These are phyloP conservation scores for Talaromyces stipitatus DNA, from an alignment of 495 filamentous ascomycete genomes.

Conservation along the genomic window DNA sequence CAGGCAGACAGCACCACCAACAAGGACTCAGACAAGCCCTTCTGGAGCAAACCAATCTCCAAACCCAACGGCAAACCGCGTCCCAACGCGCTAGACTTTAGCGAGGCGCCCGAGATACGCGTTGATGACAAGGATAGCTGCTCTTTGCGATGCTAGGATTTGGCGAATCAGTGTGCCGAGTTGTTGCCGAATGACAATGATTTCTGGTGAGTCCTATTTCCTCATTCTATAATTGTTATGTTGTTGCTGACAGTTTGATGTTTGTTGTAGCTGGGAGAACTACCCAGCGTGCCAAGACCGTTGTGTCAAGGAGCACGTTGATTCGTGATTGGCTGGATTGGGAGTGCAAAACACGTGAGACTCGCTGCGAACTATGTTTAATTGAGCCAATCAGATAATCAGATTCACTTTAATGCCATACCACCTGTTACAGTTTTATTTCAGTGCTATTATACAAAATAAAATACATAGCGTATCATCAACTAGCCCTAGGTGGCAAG, in stretches of 20 bases:
- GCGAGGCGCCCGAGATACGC: neutral
- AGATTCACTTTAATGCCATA: neutral
- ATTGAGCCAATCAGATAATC: neutral
- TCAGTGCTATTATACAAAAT: too few species aligned
- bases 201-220: neutral
- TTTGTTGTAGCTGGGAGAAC: neutral
- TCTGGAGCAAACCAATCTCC: neutral
- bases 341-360: neutral
- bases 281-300: slow-evolving; percentile 5
- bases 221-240: neutral
- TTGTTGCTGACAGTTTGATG: neutral
- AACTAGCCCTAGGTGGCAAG: neutral
- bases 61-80: neutral
- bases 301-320: slow-evolving; percentile 5
- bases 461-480: too few species aligned
- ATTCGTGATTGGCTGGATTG: neutral
- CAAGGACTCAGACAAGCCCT: neutral
- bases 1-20: neutral
- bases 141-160: slow-evolving; percentile 8
- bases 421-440: neutral
- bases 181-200: slow-evolving; percentile 21
- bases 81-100: neutral
- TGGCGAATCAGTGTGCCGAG: slow-evolving; percentile 21
- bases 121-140: slow-evolving; percentile 9
- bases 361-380: neutral